Conservation (phyloP, 768 basidiomycete species). For the Piloderma croceum region DNA sequence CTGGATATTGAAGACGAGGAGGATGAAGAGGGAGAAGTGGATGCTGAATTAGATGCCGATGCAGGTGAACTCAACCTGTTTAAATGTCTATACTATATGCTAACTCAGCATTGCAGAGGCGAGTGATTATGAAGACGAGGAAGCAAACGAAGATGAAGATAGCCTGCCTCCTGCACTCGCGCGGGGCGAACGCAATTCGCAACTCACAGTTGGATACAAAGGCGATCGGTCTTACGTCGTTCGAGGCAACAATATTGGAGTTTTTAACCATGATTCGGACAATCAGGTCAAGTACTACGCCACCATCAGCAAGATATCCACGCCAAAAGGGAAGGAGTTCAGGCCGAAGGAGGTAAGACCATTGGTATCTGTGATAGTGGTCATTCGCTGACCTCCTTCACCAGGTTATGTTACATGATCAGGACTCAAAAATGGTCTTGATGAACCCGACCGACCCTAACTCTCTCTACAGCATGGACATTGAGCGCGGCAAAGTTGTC, state of each 20-base stretch:
- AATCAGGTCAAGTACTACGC: constrained; percentile 78
- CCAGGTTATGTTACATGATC: constrained; percentile 94
- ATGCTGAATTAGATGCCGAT: constrained; percentile 60
- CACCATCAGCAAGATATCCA: constrained; percentile 78
- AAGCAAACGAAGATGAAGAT: constrained; percentile 41
- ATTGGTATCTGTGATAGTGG: neutral
- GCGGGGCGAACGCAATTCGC: constrained; percentile 73
- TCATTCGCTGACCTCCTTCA: constrained; percentile 8
- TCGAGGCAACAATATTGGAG: constrained; percentile 86
- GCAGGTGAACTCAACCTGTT: constrained; percentile 40
- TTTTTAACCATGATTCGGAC: constrained; percentile 71
- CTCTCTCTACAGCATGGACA: constrained; percentile 85
- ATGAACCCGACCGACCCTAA: constrained; percentile 79
- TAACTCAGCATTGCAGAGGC: constrained; percentile 11
- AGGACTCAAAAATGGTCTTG: constrained; percentile 92
- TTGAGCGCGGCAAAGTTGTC: constrained; percentile 91
- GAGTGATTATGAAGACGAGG: constrained; percentile 24
- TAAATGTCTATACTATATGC: neutral
- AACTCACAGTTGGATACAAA: constrained; percentile 91
- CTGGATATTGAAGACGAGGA: constrained; percentile 67
- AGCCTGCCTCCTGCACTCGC: constrained; percentile 31
- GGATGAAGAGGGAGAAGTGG: constrained; percentile 73
- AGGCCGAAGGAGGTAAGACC: constrained; percentile 72
- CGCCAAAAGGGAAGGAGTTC: constrained; percentile 77
- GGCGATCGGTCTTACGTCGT: constrained; percentile 93